Percentiles rank a stretch among this genome's conserved stretches.
phyloP scores from a whole-genome alignment of 352 stramenopile species.

The Elongisporangium senticosum region DNA sequence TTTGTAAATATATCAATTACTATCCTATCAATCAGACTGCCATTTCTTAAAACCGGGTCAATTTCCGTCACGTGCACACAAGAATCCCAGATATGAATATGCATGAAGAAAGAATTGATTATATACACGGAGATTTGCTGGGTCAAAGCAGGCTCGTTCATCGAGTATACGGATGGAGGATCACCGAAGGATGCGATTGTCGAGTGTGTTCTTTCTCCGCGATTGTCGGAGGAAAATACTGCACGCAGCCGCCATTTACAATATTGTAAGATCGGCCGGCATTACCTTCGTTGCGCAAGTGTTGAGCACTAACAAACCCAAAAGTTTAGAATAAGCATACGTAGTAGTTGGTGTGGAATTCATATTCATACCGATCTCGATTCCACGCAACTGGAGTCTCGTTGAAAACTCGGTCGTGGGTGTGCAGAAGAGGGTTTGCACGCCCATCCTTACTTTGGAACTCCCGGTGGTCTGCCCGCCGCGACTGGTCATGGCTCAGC shows the following conservation, averaged over 20 bases:
- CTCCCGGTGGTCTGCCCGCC: constrained; percentile 29
- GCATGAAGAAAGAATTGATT: neutral
- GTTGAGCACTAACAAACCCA: constrained; percentile 42
- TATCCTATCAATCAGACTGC: no score
- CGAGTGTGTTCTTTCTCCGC: constrained; percentile 56
- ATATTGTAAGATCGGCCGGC: constrained; percentile 60
- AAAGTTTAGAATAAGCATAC: neutral
- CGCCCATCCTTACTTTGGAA: constrained; percentile 49
- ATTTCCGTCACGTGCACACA: no score
- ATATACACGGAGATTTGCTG: no score
- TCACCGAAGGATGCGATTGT: constrained; percentile 63
- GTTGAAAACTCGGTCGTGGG: constrained; percentile 69
- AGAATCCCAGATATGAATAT: no score
- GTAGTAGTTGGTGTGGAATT: neutral
- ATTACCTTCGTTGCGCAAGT: constrained; percentile 67
- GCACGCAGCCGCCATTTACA: constrained; percentile 49
- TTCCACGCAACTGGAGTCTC: constrained; percentile 50
- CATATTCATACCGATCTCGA: constrained; percentile 31
- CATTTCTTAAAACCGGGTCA: no score
- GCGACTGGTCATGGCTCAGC: constrained; percentile 33
- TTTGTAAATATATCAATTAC: no score
- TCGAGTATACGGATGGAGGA: constrained; percentile 53
- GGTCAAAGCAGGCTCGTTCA: constrained; percentile 11
- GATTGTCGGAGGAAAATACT: constrained; percentile 58
- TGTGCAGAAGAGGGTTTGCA: constrained; percentile 36